Evolutionary conservation across 2,329 filamentous ascomycete species (phyloP), one percentile per base, ranked within the genome.

Genomic region (Epichloe uncinata): DNA sequence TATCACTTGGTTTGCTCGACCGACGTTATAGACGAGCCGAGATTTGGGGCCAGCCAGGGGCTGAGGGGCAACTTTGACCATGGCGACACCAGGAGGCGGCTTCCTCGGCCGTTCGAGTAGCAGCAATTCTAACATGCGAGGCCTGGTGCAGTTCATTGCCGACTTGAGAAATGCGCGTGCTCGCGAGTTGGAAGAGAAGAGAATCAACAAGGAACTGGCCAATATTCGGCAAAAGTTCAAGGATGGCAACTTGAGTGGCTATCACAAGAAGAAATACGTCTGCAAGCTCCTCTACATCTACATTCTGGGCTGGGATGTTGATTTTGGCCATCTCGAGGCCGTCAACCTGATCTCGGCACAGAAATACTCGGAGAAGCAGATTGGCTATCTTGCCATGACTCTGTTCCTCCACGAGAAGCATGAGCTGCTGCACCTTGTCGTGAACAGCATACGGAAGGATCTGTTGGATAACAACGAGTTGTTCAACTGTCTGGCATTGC

Each of bases 251-350:
- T 73, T 98, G 52, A 95, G 85, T 64, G 94, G 93, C 57, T 98
- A 98, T 65, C 89, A 96, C 74, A 96, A 94, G 76, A 98, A 98
- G 79, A 98, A 98, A 85, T 98, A 98, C 66, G 93, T 98, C 58
- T 98, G 93, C 87, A 98, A 98, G 82, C 81, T 98, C 58, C 76
- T 98, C 54, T 98, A 98, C 68, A 97, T 98, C 62, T 98, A 98
- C 69, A 98, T 98, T 53, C 79, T 98, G 56, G 93, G 93, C 45
- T 98, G 93, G 85, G 91, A 98, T 66, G 91, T 98, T 69, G 94
- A 97, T 67, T 98, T 98, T 68, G 93, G 93, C 50, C 93, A 98
- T 65, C 81, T 98, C 58, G 93, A 98, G 71, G 94, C 94, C 35
- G 91, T 98, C 64, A 97, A 97, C 64, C 79, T 98, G 61, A 94